Base-by-base conservation (phyloP, 2,329 filamentous ascomycete species). In the Penicillium sclerotiorum region DNA sequence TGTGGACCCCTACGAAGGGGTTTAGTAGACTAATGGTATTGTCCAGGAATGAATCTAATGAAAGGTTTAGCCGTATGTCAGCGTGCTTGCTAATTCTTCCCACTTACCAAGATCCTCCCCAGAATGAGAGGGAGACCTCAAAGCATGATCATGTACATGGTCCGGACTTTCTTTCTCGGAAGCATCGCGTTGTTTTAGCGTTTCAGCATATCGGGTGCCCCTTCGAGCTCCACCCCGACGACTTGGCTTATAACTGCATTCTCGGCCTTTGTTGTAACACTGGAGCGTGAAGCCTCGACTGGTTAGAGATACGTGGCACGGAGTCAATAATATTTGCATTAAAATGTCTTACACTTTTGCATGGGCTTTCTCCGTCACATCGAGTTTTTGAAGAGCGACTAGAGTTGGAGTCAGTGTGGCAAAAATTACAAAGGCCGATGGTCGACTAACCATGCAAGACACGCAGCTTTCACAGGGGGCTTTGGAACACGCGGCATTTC, bases 351-450 rank as follows among this genome's bases (percentile, higher is more conserved):
- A 63, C 61, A 32, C 30, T 52, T 23, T 30, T 49, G 44, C 61
- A 64, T 12, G 60, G 60, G 11, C 46, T 36, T 18, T 55, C 50
- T 15, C 60, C 61, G 21, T 64, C 58, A 35, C 61, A 64, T n/a
- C 59, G 57, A 25, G 55, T 64, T 30, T 63, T 64, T 21, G 50
- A 53, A 4, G 58, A 45, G 38, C 60, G 60, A 35, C 60, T 61
- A 27, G 8, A 12, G 33, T n/a, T 17, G n/a, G 37, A 15, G 11
- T 39, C 33, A 22, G 41, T 27, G 8, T n/a, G 25, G 8, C 21
- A 27, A n/a, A 3, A 8, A 8, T 13, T 9, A 13, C 17, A 33
- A 13, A 9, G 4, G 2, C 18, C 21, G 18, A 18, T 43, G n/a
- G 30, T 11, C 2, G 20, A 12, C 44, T 28, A 17, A 60, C 56